phyloP scores from a whole-genome alignment of 2,329 filamentous ascomycete species.

The Stromatinia cepivora region DNA sequence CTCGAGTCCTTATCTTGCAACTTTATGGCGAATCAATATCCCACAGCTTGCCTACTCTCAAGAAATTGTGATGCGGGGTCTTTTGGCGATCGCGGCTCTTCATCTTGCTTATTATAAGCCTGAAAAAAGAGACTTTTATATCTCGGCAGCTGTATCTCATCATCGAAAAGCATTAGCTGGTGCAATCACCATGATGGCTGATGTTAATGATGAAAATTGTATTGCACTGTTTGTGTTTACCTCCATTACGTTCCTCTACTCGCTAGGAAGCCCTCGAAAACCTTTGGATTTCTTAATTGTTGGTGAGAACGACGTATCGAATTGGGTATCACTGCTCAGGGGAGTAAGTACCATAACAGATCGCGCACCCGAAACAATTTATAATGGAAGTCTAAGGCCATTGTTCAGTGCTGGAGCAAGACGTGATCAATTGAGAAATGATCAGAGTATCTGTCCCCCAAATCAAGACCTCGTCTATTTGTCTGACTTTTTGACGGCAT shows the following conservation, averaged over 20 bases:
- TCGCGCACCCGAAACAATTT: slow-evolving; percentile 34
- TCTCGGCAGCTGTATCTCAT: slow-evolving; percentile 43
- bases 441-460: slow-evolving; percentile 24
- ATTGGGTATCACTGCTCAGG: slow-evolving; percentile 45
- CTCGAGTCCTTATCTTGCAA: slow-evolving; percentile 44
- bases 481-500: slow-evolving; percentile 28
- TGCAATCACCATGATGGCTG: slow-evolving; percentile 41
- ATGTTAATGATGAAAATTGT: slow-evolving; percentile 41
- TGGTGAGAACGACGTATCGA: slow-evolving; percentile 40
- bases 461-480: slow-evolving; percentile 27
- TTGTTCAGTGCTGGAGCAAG: slow-evolving; percentile 19
- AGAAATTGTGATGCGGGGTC: slow-evolving; percentile 50
- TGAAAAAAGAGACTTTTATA: slow-evolving; percentile 44
- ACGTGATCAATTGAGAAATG: slow-evolving; percentile 29
- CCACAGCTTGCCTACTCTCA: slow-evolving; percentile 49
- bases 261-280: slow-evolving; percentile 42
- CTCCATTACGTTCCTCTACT: slow-evolving; percentile 43
- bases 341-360: slow-evolving; percentile 43
- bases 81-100: slow-evolving; percentile 52
- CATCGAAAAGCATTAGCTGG: slow-evolving; percentile 40
- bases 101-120: slow-evolving; percentile 49
- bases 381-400: slow-evolving; percentile 31
- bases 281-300: slow-evolving; percentile 43
- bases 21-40: slow-evolving; percentile 49
- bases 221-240: slow-evolving; percentile 45